Evolutionary conservation across 2,329 filamentous ascomycete genomes (phyloP).

Genomic region (Esteya vermicola): DNA sequence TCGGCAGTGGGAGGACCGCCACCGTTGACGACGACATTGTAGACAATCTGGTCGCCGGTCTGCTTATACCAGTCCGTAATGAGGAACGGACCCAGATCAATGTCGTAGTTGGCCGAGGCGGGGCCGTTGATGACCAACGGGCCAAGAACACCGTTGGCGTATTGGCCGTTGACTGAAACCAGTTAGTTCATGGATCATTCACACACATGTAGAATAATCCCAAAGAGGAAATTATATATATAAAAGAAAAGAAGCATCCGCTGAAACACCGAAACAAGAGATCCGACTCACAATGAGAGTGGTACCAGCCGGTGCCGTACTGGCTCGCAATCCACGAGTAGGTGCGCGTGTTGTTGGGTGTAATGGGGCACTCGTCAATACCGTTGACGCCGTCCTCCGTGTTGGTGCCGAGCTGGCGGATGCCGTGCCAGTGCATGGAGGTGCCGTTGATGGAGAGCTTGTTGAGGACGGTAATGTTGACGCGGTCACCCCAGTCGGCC

Average conservation of each 20-base stretch:
- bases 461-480: slow-evolving; percentile 10
- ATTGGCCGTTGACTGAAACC: slow-evolving; percentile 19
- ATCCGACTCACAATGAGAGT: slow-evolving; percentile 23
- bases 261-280: no score
- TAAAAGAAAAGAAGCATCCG: no score
- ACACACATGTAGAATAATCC: no score
- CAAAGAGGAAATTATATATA: no score
- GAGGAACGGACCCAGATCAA: slow-evolving; percentile 34
- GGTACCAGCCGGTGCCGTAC: slow-evolving; percentile 25
- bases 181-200: no score
- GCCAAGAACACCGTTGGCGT: slow-evolving; percentile 30
- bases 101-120: slow-evolving; percentile 26
- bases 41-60: slow-evolving; percentile 10
- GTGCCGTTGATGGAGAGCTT: slow-evolving; percentile 12
- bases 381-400: slow-evolving; percentile 20
- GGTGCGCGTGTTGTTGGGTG: slow-evolving; percentile 25
- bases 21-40: background rate
- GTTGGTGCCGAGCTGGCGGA: slow-evolving; percentile 17
- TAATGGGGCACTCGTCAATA: slow-evolving; percentile 37
- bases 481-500: slow-evolving; percentile 11
- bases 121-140: slow-evolving; percentile 25
- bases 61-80: slow-evolving; percentile 38
- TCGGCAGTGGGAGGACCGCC: slow-evolving; percentile 7
- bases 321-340: slow-evolving; percentile 21
- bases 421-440: slow-evolving; percentile 22